A percentile compares a stretch with the other conserved stretches of the same genome.
These are phyloP conservation scores for Vanderwaltozyma polyspora DNA, from an alignment of 805 yeast genomes.

Conservation along the genomic window DNA sequence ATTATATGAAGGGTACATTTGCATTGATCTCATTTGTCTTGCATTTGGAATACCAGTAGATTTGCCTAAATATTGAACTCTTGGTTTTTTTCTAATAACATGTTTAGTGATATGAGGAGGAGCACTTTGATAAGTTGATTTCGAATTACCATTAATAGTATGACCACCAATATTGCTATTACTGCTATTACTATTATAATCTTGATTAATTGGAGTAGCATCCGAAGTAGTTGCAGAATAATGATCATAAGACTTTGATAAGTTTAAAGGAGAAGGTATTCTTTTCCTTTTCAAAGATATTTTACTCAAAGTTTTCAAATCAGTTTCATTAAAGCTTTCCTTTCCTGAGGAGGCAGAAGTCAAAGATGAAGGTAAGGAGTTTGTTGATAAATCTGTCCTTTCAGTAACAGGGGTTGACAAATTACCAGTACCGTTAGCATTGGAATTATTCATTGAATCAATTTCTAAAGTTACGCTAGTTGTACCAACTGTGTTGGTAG, in stretches of 20 bases:
- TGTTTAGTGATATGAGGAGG: conserved; percentile 18
- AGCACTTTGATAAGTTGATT: conserved; percentile 10
- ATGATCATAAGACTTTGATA: conserved; percentile 1
- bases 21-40: neutral
- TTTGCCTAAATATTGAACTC: conserved; percentile 22
- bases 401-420: too few relatives aligned
- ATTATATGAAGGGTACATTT: neutral
- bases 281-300: conserved; percentile 17
- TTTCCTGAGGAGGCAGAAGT: neutral
- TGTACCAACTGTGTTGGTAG: neutral
- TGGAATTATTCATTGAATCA: neutral
- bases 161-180: neutral
- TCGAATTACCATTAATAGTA: neutral
- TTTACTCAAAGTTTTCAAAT: conserved; percentile 1
- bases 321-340: neutral
- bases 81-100: conserved; percentile 11
- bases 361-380: neutral
- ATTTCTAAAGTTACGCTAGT: neutral
- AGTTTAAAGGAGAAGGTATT: conserved; percentile 20
- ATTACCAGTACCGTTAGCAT: too few relatives aligned
- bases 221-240: too few relatives aligned
- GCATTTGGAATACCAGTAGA: neutral
- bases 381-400: too few relatives aligned
- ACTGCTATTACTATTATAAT: neutral
- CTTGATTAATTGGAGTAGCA: too few relatives aligned